These are phyloP conservation scores for Corymbia citriodora DNA, from an alignment of 441 rosid species.

Conservation along the genomic window DNA sequence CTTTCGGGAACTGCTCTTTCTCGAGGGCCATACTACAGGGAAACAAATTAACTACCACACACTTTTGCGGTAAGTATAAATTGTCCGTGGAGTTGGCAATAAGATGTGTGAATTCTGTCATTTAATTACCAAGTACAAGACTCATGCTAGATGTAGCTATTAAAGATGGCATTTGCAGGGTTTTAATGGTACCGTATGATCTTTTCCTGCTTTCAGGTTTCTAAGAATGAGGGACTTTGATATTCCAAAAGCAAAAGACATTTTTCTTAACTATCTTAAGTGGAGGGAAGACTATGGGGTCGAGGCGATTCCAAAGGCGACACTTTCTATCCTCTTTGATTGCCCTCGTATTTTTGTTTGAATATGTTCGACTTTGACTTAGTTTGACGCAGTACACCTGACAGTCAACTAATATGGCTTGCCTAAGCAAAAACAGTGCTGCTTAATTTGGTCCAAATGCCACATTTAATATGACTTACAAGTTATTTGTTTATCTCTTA, in stretches of 20 bases:
- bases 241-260: constrained; percentile 38
- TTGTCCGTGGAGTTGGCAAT: background rate
- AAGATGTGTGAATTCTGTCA: background rate
- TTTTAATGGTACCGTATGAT: background rate
- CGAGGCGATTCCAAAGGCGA: constrained; percentile 44
- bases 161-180: background rate
- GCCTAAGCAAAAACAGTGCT: background rate
- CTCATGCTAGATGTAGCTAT: background rate
- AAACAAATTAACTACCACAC: constrained; percentile 51
- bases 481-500: background rate
- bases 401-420: background rate
- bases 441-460: background rate
- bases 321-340: background rate
- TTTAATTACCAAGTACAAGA: background rate
- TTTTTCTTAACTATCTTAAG: constrained; percentile 38
- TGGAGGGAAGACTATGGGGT: constrained; percentile 44
- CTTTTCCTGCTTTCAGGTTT: constrained; percentile 24
- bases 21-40: constrained; percentile 28
- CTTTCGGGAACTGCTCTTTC: constrained; percentile 36
- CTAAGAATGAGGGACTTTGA: constrained; percentile 53
- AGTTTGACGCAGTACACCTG: background rate
- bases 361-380: background rate
- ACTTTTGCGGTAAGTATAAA: constrained; percentile 34
- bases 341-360: background rate
- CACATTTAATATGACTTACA: background rate